These are phyloP conservation scores for Clavispora carvajalis DNA, from an alignment of 805 yeast species.

Conservation along the genomic window DNA sequence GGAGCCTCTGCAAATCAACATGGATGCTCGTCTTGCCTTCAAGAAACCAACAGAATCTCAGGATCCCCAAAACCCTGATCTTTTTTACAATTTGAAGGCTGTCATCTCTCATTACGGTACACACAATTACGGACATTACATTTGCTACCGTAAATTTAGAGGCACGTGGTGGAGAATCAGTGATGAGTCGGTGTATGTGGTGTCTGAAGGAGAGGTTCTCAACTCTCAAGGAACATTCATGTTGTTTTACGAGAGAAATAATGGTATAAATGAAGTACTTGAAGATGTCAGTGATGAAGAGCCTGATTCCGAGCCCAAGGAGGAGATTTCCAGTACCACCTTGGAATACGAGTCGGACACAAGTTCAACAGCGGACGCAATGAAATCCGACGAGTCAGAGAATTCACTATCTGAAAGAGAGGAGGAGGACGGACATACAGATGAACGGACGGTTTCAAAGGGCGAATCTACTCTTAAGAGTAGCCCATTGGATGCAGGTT, in stretches of 20 bases:
- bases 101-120: slow-evolving; percentile 93
- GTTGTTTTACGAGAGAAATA: slow-evolving; percentile 72
- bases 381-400: background rate
- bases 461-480: background rate
- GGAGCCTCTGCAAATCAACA: slow-evolving; percentile 61
- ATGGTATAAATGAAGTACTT: slow-evolving; percentile 19
- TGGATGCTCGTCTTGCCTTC: slow-evolving; percentile 77
- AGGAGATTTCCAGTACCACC: background rate
- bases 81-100: slow-evolving; percentile 70
- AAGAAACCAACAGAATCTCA: slow-evolving; percentile 43
- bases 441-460: background rate
- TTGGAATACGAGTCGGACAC: background rate
- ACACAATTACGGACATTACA: slow-evolving; percentile 96
- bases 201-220: slow-evolving; percentile 75
- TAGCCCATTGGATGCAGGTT: background rate
- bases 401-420: background rate
- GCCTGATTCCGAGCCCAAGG: slow-evolving; percentile 2
- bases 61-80: slow-evolving; percentile 11
- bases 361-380: background rate
- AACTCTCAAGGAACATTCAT: slow-evolving; percentile 84
- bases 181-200: slow-evolving; percentile 81
- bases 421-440: background rate
- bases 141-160: slow-evolving; percentile 74
- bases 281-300: slow-evolving; percentile 4
- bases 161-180: slow-evolving; percentile 95